Conservation (phyloP, 2,329 filamentous ascomycete species). For the Diaporthe caulivora region DNA sequence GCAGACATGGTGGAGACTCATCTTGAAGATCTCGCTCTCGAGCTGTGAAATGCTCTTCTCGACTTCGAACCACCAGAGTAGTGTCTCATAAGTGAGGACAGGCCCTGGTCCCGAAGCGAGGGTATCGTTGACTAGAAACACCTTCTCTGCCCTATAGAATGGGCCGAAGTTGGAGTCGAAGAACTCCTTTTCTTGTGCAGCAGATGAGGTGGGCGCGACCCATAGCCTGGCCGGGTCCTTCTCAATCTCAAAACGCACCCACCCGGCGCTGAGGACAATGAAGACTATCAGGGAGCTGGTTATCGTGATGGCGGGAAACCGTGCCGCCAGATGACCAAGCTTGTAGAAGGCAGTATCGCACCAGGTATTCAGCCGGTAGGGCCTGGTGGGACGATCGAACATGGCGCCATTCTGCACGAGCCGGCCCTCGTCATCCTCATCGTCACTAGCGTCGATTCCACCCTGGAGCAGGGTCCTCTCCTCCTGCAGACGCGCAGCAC, state of each 20-base stretch:
- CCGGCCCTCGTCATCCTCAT: constrained; percentile 89
- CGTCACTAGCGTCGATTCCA: constrained; percentile 80
- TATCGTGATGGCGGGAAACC: constrained; percentile 89
- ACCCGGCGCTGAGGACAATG: constrained; percentile 84
- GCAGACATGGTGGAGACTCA: constrained; percentile 86
- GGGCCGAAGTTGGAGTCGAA: constrained; percentile 95
- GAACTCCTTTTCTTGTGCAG: constrained; percentile 92
- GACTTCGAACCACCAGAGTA: constrained; percentile 94
- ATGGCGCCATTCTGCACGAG: constrained; percentile 81
- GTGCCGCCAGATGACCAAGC: constrained; percentile 83
- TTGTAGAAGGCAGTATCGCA: constrained; percentile 85
- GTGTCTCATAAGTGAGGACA: constrained; percentile 88
- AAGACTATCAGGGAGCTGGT: constrained; percentile 80
- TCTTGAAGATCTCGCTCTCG: constrained; percentile 75
- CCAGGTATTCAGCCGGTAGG: constrained; percentile 86
- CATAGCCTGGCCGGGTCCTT: constrained; percentile 91
- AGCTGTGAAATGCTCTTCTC: constrained; percentile 82
- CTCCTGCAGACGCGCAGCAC: constrained; percentile 81
- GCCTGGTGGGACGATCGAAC: constrained; percentile 81
- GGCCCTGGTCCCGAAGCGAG: constrained; percentile 73
- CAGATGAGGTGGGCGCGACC: constrained; percentile 94
- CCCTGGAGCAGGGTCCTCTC: constrained; percentile 83
- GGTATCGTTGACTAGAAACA: constrained; percentile 93
- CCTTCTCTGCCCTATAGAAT: constrained; percentile 94
- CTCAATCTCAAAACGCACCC: constrained; percentile 90